These are phyloP conservation scores for Solanum pinnatisectum DNA, from an alignment of 257 asterid genomes.

Conservation along the genomic window DNA sequence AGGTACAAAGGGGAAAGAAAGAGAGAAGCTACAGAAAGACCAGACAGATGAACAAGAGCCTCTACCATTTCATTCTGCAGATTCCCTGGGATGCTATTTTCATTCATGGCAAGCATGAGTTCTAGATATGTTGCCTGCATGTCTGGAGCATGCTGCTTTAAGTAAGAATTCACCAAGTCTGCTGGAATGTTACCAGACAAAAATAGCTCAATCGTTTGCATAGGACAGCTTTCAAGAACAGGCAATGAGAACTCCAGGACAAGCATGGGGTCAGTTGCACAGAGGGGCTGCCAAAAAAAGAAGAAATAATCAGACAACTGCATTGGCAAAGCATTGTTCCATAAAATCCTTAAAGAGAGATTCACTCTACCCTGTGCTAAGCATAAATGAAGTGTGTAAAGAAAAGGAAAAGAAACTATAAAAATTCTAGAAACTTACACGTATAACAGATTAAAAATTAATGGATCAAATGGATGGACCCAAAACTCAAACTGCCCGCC, in stretches of 20 bases:
- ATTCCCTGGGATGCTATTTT: conserved; percentile 67
- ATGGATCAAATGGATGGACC: neutral
- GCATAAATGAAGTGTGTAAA: neutral
- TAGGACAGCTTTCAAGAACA: conserved; percentile 90
- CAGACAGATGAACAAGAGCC: neutral
- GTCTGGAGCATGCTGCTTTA: conserved; percentile 90
- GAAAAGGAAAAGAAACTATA: neutral
- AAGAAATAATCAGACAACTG: neutral
- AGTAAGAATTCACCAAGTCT: conserved; percentile 81
- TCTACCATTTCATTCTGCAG: conserved; percentile 99
- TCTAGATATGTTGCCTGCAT: conserved; percentile 94
- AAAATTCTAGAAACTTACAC: neutral
- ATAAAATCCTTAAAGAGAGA: neutral
- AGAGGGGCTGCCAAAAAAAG: conserved; percentile 63
- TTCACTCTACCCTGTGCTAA: neutral
- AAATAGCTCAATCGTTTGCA: conserved; percentile 87
- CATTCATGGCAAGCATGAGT: conserved; percentile 89
- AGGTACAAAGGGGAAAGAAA: neutral
- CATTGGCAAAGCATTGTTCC: neutral
- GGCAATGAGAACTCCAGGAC: conserved; percentile 93
- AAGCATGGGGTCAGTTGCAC: conserved; percentile 88
- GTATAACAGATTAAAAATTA: neutral
- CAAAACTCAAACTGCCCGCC: neutral
- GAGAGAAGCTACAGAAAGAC: conserved; percentile 9
- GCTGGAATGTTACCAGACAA: conserved; percentile 97